Evolutionary conservation across 768 basidiomycete genomes (phyloP).

Genomic region (Lactarius akahatsu): DNA sequence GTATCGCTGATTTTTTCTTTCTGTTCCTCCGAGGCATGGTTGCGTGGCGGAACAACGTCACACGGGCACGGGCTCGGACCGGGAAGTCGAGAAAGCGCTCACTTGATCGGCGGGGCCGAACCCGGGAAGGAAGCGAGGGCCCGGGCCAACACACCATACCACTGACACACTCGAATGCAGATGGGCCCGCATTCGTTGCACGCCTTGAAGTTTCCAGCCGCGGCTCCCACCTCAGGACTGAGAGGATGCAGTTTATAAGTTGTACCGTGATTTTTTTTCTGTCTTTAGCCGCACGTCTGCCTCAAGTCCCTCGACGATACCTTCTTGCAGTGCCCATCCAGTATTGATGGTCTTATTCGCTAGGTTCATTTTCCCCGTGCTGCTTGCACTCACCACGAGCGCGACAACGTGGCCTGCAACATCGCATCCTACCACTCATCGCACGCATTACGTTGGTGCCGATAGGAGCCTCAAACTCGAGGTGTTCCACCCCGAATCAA

Average conservation of each 20-base stretch:
- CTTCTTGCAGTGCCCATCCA: neutral
- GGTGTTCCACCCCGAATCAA: slow-evolving; percentile 34
- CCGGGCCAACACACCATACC: too few species aligned
- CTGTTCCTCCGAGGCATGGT: neutral
- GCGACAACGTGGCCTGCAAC: slow-evolving; percentile 30
- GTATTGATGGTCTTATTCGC: slow-evolving; percentile 28
- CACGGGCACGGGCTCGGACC: too few species aligned
- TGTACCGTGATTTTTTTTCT: too few species aligned
- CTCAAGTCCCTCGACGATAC: neutral
- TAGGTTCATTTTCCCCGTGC: slow-evolving; percentile 29
- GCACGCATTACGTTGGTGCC: slow-evolving; percentile 28
- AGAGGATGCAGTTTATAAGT: neutral
- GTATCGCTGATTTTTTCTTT: neutral
- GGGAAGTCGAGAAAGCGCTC: too few species aligned
- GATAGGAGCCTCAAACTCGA: slow-evolving; percentile 26
- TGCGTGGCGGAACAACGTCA: too few species aligned
- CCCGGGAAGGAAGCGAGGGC: too few species aligned
- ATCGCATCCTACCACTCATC: slow-evolving; percentile 31
- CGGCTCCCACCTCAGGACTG: too few species aligned
- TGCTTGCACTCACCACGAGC: slow-evolving; percentile 28
- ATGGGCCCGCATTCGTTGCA: too few species aligned
- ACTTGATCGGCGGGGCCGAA: too few species aligned
- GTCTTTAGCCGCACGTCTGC: neutral
- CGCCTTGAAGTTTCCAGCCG: too few species aligned
- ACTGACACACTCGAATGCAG: too few species aligned